phyloP scores from a whole-genome alignment of 441 rosid species.

The Sinapis alba region DNA sequence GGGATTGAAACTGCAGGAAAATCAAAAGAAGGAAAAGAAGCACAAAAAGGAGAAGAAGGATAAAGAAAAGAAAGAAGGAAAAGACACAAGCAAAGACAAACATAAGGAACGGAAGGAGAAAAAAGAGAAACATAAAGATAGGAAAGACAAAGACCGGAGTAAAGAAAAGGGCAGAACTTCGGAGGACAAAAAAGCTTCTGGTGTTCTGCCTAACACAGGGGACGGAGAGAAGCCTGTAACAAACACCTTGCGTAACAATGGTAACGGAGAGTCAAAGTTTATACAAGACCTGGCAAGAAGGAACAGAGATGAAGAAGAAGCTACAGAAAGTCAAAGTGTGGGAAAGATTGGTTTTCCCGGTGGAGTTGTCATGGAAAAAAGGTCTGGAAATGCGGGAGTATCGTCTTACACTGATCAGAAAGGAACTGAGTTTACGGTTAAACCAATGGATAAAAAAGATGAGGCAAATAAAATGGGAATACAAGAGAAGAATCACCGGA shows the following conservation, averaged over 20 bases:
- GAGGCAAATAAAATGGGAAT: conserved; percentile 39
- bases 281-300: conserved; percentile 61
- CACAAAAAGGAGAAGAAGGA: conserved; percentile 60
- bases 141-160: conserved; percentile 43
- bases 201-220: conserved; percentile 34
- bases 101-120: conserved; percentile 54
- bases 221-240: conserved; percentile 44
- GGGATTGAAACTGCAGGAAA: conserved; percentile 51
- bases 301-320: conserved; percentile 53
- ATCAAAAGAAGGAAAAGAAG: conserved; percentile 61
- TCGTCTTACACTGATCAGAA: conserved; percentile 41
- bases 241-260: conserved; percentile 37
- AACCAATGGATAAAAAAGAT: conserved; percentile 48
- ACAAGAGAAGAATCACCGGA: conserved; percentile 44
- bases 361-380: too few relatives aligned
- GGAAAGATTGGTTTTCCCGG: too few relatives aligned
- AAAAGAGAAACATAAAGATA: conserved; percentile 54
- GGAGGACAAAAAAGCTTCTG: conserved; percentile 23
- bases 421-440: conserved; percentile 41
- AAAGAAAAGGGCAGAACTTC: conserved; percentile 43
- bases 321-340: conserved; percentile 54
- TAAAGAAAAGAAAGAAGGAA: conserved; percentile 54
- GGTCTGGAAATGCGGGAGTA: conserved; percentile 36
- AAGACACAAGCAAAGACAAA: conserved; percentile 61
- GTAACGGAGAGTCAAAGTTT: conserved; percentile 46